Evolutionary conservation across 2,329 filamentous ascomycete species (phyloP), one percentile per base, ranked within the genome.

Genomic region (Capronia epimyces): DNA sequence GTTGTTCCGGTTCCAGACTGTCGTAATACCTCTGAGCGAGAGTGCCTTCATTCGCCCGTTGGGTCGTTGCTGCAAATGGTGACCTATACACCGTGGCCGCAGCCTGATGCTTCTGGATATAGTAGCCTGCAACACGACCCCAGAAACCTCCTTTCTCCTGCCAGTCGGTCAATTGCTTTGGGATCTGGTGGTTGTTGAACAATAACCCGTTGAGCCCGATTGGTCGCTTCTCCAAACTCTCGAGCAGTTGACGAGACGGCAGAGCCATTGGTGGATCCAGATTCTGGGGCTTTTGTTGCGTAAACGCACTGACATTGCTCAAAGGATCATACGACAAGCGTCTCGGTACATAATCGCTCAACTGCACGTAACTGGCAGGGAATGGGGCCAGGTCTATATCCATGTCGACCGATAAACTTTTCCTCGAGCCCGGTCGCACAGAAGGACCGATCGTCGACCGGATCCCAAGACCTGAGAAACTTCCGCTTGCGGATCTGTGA

Each of bases 81-180:
- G 51, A 56, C 25, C 44, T 52, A 29, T 62, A 62, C 16, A 59
- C 50, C 27, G 55, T 62, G 13, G 56, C 56, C 16, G 52, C 43
- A 9, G 41, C 45, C 13, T 59, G 45, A 39, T 60, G 58, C 24
- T 60, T 60, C 24, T 47, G 43, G 20, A 58, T 56, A 43, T 57
- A 62, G 43, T 62, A 60, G 10, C 39, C 44, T 5, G 58, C 47
- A 4, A 62, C 54, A 36, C 52, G 53, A 34, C 54, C 56, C 59
- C 59, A 62, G 31, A 62, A 62, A 3, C 59, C 59, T n/a, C 53
- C 57, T 13, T 50, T 46, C 10, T 40, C 44, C 15, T 54, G 50
- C 59, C 59, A 62, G 24, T 57, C 49, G 18, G 44, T 32, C 16
- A 59, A 49, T n/a, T 57, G 52, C 40, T 55, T 29, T 15, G 59